These are phyloP conservation scores for Punica granatum DNA, from an alignment of 345 rosid species.

Conservation along the genomic window DNA sequence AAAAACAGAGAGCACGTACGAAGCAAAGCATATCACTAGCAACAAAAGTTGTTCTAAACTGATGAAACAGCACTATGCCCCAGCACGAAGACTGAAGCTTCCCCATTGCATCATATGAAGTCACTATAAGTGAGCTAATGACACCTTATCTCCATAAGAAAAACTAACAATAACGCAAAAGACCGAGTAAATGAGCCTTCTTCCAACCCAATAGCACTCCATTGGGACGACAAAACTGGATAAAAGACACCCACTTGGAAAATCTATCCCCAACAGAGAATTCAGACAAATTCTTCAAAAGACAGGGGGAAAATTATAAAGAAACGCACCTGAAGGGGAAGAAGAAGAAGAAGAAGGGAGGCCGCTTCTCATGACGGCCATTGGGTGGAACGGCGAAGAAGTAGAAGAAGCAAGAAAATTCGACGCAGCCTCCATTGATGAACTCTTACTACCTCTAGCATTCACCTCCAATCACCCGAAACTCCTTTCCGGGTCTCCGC, in stretches of 20 bases:
- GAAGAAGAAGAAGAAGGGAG: conserved; percentile 22
- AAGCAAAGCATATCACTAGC: not conserved
- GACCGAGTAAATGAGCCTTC: not conserved
- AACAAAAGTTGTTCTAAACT: not conserved
- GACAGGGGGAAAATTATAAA: not conserved
- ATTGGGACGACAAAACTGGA: not conserved
- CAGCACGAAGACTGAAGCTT: not conserved
- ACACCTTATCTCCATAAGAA: not conserved
- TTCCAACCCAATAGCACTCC: not conserved
- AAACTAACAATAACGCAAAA: not conserved
- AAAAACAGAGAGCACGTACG: not conserved
- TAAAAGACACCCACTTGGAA: not conserved
- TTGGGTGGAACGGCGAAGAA: conserved; percentile 47
- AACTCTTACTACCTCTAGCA: not conserved
- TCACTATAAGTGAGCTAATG: not conserved
- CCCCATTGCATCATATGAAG: not conserved
- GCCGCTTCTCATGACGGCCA: conserved; percentile 39
- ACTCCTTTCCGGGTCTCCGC: not conserved
- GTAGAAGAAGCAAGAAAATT: conserved; percentile 59
- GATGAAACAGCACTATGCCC: not conserved
- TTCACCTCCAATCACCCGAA: not conserved
- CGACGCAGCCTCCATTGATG: conserved; percentile 59
- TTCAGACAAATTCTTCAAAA: not conserved
- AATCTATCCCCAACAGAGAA: not conserved
- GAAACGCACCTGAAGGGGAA: conserved; percentile 37